Base-by-base conservation (phyloP, 2,329 filamentous ascomycete species). In the Chaetomium strumarium region DNA sequence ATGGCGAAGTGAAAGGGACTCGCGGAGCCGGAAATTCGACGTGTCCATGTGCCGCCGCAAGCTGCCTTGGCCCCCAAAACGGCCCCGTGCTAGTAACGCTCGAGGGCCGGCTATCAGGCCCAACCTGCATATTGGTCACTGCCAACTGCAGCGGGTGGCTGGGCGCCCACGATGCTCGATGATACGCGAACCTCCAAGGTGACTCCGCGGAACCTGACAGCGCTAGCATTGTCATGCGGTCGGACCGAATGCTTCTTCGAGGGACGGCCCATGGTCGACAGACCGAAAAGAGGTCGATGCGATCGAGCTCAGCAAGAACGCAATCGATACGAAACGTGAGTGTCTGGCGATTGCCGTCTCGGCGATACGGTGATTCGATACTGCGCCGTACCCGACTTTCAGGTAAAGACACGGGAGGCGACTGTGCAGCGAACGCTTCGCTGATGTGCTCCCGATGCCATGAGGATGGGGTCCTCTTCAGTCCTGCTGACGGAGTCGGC, bases 401-500 rank as follows among this genome's bases (percentile, higher is more conserved):
- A 24, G 7, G 24, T 24, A 7, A 24, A 24, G 24, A 7, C 24
- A 24, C 24, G 24, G 24, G 24, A 24, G 24, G 24, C 24, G 7
- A 24, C 24, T 24, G 4, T 24, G 24, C 24, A 24, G 24, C 24
- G 24, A 24, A 24, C 24, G 24, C 24, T 24, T 24, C 24, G 24
- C 24, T 24, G 24, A 24, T 24, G 24, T 24, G 24, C 24, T 9
- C 39, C 14, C 34, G 31, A 13, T 17, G 10, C 20, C n/a, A 29
- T 11, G 19, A 7, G 17, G 2, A 16, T 46, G 45, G n/a, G 16
- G 17, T 16, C 14, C 12, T 38, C 24, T 37, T 48, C 29, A 44
- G 29, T 24, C 16, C n/a, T 49, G 42, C n/a, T 49, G 42, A 34
- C 53, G 46, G 20, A 38, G 14, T 29, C 37, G 45, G 10, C 49